phyloP scores from a whole-genome alignment of 306 rosid genomes.

The Trifolium fragiferum region DNA sequence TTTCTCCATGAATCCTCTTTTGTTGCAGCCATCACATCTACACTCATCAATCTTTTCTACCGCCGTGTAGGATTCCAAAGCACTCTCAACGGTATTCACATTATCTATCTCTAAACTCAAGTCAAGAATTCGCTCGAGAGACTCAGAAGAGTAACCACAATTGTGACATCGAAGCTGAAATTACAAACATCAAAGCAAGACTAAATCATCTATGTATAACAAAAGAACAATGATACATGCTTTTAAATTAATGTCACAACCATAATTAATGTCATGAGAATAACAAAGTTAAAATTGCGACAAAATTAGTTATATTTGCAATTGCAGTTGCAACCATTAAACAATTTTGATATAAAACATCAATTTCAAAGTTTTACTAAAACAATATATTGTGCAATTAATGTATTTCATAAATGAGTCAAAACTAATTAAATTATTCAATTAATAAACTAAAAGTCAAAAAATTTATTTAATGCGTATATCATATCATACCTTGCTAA shows the following conservation, averaged over 20 bases:
- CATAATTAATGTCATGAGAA: background rate
- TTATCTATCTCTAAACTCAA: constrained; percentile 68
- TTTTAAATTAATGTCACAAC: background rate
- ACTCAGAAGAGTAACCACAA: constrained; percentile 62
- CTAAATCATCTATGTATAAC: background rate
- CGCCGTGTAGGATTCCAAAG: constrained; percentile 63
- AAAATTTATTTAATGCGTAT: background rate
- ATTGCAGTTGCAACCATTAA: too few species aligned
- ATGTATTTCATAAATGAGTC: background rate
- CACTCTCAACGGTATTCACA: constrained; percentile 49
- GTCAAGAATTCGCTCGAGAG: constrained; percentile 60
- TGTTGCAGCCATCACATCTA: background rate
- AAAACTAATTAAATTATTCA: background rate
- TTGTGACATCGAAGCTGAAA: constrained; percentile 63
- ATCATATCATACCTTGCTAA: constrained; percentile 61
- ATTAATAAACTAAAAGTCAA: background rate
- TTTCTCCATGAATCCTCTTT: constrained; percentile 4
- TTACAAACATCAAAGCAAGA: constrained; percentile 27
- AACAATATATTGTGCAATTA: too few species aligned
- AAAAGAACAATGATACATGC: background rate
- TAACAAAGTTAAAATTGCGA: background rate
- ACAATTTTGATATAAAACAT: too few species aligned
- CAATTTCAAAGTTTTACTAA: too few species aligned
- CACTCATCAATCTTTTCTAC: constrained; percentile 56
- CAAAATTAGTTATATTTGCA: background rate